Evolutionary conservation across 371 early-diverging fungal genomes (phyloP), one percentile per base, ranked within the genome.

Genomic region (Conidiobolus incongruus): DNA sequence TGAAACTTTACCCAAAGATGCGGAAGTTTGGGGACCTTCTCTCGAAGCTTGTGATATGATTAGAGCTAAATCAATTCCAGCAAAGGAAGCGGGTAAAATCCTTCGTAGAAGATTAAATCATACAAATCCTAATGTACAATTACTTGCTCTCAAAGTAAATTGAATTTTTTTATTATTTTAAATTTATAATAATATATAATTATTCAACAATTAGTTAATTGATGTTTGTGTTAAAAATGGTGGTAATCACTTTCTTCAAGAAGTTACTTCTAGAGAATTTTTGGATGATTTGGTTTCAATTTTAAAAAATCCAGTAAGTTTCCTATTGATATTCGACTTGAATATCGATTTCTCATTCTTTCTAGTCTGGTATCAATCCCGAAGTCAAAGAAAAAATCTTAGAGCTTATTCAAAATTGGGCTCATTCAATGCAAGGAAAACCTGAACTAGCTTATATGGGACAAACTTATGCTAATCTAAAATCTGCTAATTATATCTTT

Each of bases 141-240:
- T 92, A 12, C 68, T 85, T 24, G 74, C 84, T 3, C 61, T 94
- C 42, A 81, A 75, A 41, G 84, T 86, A 68, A 52, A 51, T 45
- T 21, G 20, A n/a, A 16, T 29, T 24, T 31, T 23, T 4, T 44
- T 29, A 17, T 16, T n/a, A 8, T 44, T 35, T 35, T 5, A 23
- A 10, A 20, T 29, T 30, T 29, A 12, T 20, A 40, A 5, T 50
- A 10, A 21, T 38, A 31, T 23, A 15, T 32, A 23, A 29, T 40
- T 10, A 22, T 28, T 24, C 16, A 29, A 20, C 23, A 17, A 32
- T 15, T 48, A 84, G 85, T 59, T 92, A 30, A 62, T 78, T 0
- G 95, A 94, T 55, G 72, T 77, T 15, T 88, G 89, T 53, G 84
- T 92, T 24, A 94, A 94, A 58, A 94, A 94, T 55, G 77, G 81